Base-by-base conservation (phyloP, 371 early-diverging fungal species). In the Mortierella polycephala region DNA sequence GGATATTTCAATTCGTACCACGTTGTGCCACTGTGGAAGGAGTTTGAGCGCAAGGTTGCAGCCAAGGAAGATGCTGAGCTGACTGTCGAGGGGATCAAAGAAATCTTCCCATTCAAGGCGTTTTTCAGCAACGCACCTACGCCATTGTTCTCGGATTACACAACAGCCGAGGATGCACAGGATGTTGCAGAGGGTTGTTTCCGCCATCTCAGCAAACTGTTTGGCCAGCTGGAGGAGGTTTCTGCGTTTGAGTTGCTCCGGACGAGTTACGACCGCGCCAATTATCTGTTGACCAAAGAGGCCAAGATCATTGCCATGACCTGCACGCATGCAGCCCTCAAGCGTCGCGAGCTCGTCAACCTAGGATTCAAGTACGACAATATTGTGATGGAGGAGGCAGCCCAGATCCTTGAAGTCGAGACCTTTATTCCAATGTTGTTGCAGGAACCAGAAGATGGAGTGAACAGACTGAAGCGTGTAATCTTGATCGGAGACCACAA, bases 371-470 rank as follows among this genome's bases (percentile, higher is more conserved):
- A 92, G 64, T 99, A 95, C 81, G 96, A 98, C 69, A 96, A 88
- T 53, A 90, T 99, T 37, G 86, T 99, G 16, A 93, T 99, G 91
- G 99, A 99, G 79, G 99, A 99, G 80, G 95, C 98, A 0, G 99
- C 96, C 16, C 99, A 99, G 79, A 92, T 98, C 10, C 82, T 98
- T 13, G 99, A 99, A 75, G 90, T 98, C 5, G 99, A 99, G 74
- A 91, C 98, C 5, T 93, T 99, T 66, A 94, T 99, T 41, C 96
- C 98, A 7, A 83, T 99, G 71, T 69, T 94, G 45, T 80, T 98
- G 11, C 97, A 97, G 84, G 87, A 88, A 14, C 74, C 88, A n/a
- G 84, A 85, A 40, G 84, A 85, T 64, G 87, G 86, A 21, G 71
- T 82, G 54, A 88, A 85, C 23, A 85, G 91, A 0, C 79, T 98